A percentile compares a stretch with the other conserved stretches of the same genome.
phyloP scores from a whole-genome alignment of 2,329 filamentous ascomycete genomes.

The Trichoderma endophyticum region DNA sequence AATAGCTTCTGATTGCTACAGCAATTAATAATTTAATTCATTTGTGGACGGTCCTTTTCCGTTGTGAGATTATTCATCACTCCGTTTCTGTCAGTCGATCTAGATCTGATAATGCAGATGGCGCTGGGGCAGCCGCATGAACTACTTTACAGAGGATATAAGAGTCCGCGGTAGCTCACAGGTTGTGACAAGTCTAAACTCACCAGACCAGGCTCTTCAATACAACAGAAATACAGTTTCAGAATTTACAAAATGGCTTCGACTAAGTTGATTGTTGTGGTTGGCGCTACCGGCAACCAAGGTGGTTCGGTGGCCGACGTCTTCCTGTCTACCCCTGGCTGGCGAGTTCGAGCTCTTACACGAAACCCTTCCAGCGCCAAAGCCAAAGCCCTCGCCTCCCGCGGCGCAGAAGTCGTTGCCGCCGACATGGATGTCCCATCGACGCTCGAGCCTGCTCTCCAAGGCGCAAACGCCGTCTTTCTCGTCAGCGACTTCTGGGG shows the following conservation, averaged over 20 bases:
- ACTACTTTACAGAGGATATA: not conserved
- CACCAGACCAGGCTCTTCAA: not conserved
- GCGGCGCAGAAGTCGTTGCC: conserved; percentile 25
- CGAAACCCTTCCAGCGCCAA: conserved; percentile 23
- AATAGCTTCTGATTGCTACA: not conserved
- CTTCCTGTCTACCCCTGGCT: conserved; percentile 23
- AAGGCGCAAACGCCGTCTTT: conserved; percentile 28
- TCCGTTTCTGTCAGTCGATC: not conserved
- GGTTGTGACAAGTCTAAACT: not conserved
- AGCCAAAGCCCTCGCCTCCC: conserved; percentile 21
- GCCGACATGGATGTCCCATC: conserved; percentile 24
- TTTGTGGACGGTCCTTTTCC: not conserved
- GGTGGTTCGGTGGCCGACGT: conserved; percentile 23
- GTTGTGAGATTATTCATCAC: not conserved
- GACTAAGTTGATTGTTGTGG: not conserved
- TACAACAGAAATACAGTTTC: not conserved
- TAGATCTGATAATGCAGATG: not conserved
- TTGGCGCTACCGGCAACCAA: conserved; percentile 19
- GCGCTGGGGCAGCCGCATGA: not conserved
- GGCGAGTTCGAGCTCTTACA: conserved; percentile 27
- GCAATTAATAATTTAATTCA: not conserved
- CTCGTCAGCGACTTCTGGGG: conserved; percentile 30
- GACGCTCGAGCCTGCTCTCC: conserved; percentile 24
- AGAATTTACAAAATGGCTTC: not conserved
- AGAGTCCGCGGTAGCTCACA: not conserved